phyloP scores from a whole-genome alignment of 2,329 filamentous ascomycete species.

The Byssothecium circinans region DNA sequence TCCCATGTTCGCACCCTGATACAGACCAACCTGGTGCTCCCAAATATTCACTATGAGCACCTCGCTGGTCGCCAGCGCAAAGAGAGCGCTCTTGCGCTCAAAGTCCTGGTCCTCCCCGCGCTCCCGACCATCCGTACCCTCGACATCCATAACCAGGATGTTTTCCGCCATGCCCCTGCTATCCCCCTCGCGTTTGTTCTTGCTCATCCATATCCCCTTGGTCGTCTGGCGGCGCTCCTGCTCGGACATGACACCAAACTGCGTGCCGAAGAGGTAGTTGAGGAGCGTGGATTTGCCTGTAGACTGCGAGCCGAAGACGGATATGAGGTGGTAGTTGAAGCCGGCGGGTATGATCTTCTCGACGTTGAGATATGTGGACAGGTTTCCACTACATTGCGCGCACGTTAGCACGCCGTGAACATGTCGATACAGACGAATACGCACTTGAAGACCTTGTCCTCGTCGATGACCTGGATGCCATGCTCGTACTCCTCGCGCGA shows the following conservation, averaged over 20 bases:
- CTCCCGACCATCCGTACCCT: conserved; percentile 95
- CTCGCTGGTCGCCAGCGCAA: conserved; percentile 95
- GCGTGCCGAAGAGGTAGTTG: conserved; percentile 92
- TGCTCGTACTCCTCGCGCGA: conserved; percentile 74
- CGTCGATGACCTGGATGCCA: conserved; percentile 96
- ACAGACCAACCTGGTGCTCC: conserved; percentile 97
- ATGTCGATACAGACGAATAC: conserved; percentile 31
- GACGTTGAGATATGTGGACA: conserved; percentile 78
- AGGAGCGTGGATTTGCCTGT: conserved; percentile 97
- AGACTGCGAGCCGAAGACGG: conserved; percentile 97
- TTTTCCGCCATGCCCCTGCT: conserved; percentile 82
- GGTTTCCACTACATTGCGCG: conserved; percentile 60
- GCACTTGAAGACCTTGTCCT: conserved; percentile 96
- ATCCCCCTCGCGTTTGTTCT: conserved; percentile 71
- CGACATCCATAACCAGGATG: conserved; percentile 98
- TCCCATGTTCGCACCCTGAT: conserved; percentile 99
- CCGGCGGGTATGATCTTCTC: conserved; percentile 83
- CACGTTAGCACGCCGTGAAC: conserved; percentile 21
- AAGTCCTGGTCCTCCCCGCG: conserved; percentile 98
- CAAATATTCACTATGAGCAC: conserved; percentile 98
- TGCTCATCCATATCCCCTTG: conserved; percentile 99
- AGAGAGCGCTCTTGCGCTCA: conserved; percentile 95
- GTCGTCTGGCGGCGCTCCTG: conserved; percentile 92
- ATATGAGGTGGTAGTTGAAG: conserved; percentile 99
- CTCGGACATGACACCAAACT: conserved; percentile 98